Evolutionary conservation across 495 filamentous ascomycete species (phyloP).

Genomic region (Penicillium cataractarum): DNA sequence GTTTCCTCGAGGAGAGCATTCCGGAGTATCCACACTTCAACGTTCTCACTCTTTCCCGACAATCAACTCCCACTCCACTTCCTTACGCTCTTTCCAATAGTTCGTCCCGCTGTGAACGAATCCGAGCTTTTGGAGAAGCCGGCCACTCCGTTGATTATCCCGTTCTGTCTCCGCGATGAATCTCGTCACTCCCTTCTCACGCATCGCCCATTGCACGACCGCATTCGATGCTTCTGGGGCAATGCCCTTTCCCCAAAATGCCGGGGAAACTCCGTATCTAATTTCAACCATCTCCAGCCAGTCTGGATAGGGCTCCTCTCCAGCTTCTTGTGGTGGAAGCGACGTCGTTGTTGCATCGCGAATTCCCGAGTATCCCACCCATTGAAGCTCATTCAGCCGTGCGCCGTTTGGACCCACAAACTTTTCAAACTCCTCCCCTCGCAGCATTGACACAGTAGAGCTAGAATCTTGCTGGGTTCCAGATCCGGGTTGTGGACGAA

Average conservation of each 20-base stretch:
- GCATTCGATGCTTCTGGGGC: constrained; percentile 28
- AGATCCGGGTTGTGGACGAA: constrained; percentile 2
- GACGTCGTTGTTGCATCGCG: constrained; percentile 34
- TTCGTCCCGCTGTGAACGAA: constrained; percentile 28
- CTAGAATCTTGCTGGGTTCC: background rate
- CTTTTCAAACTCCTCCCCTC: background rate
- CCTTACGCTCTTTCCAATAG: constrained; percentile 31
- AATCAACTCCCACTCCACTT: constrained; percentile 26
- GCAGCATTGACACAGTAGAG: background rate
- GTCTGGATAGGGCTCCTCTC: constrained; percentile 21
- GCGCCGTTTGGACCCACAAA: background rate
- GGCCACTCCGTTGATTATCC: constrained; percentile 26
- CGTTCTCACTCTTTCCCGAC: background rate
- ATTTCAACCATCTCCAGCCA: constrained; percentile 35
- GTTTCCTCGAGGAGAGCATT: too few relatives aligned
- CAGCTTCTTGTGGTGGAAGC: constrained; percentile 18
- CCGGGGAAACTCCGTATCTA: constrained; percentile 27
- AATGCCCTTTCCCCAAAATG: constrained; percentile 28
- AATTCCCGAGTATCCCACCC: constrained; percentile 34
- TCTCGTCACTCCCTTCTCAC: constrained; percentile 25
- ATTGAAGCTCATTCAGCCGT: constrained; percentile 16
- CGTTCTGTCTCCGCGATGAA: constrained; percentile 36
- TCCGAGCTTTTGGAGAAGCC: constrained; percentile 28
- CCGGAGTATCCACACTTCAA: too few relatives aligned
- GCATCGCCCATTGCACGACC: constrained; percentile 26